Evolutionary conservation across 805 yeast species (phyloP).

Genomic region (Lipomyces starkeyi): DNA sequence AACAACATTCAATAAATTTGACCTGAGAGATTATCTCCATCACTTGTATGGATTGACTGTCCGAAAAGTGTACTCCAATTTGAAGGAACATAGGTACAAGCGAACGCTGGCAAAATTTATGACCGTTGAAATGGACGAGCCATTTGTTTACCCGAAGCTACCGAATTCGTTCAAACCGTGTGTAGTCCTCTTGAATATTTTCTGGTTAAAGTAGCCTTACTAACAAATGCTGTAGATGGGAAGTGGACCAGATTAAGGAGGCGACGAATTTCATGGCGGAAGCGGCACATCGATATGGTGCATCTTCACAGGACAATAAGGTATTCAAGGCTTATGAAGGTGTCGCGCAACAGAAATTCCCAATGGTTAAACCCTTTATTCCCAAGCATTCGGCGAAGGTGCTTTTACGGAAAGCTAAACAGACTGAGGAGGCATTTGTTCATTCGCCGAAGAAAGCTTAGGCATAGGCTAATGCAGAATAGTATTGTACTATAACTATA

Average conservation of each 20-base stretch:
- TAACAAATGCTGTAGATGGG: slow-evolving; percentile 25
- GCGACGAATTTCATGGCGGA: slow-evolving; percentile 30
- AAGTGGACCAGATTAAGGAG: slow-evolving; percentile 24
- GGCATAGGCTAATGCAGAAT: not conserved
- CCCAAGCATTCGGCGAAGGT: slow-evolving; percentile 49
- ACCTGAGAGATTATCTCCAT: slow-evolving; percentile 90
- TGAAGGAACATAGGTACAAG: slow-evolving; percentile 61
- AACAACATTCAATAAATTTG: slow-evolving; percentile 88
- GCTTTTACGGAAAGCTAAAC: slow-evolving; percentile 11
- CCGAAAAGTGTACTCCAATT: slow-evolving; percentile 64
- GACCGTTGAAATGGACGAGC: slow-evolving; percentile 96
- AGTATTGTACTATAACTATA: not conserved
- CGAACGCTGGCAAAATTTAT: slow-evolving; percentile 84
- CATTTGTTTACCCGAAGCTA: slow-evolving; percentile 89
- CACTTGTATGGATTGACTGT: slow-evolving; percentile 90
- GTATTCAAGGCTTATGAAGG: slow-evolving; percentile 52
- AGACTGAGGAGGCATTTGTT: not conserved
- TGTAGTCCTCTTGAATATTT: slow-evolving; percentile 45
- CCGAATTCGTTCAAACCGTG: slow-evolving; percentile 48
- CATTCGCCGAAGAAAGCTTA: not conserved
- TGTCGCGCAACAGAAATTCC: slow-evolving; percentile 61
- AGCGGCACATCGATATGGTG: slow-evolving; percentile 41
- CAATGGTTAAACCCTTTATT: slow-evolving; percentile 69
- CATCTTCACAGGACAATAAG: slow-evolving; percentile 26
- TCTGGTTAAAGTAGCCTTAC: not conserved